A percentile compares a stretch with the other conserved stretches of the same genome.
Conservation (phyloP, 148 eudicot genomes). For the Pouteria glomerata region DNA sequence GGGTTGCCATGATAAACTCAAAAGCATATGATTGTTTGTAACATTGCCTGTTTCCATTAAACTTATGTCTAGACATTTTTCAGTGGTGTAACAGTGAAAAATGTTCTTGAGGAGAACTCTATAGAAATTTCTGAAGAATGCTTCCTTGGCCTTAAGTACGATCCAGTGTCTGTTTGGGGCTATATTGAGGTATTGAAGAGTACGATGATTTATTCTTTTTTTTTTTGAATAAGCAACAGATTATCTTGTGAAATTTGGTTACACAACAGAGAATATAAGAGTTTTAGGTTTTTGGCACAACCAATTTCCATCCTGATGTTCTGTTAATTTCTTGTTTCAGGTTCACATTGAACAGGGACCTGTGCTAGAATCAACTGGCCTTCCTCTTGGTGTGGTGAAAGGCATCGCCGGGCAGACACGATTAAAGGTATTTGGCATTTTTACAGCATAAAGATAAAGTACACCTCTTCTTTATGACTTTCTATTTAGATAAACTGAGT, state of each 20-base stretch:
- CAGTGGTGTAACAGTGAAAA: constrained; percentile 82
- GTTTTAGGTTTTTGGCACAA: neutral
- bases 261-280: neutral
- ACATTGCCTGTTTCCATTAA: constrained; percentile 2
- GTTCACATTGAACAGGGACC: constrained; percentile 99
- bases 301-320: neutral
- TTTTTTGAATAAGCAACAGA: too few relatives aligned
- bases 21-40: constrained; percentile 3
- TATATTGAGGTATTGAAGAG: constrained; percentile 78
- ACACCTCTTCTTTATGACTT: neutral
- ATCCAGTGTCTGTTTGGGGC: constrained; percentile 83
- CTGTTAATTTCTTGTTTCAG: constrained; percentile 31
- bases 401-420: constrained; percentile 99
- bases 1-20: constrained; percentile 40
- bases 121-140: constrained; percentile 56
- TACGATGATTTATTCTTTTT: too few relatives aligned
- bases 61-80: constrained; percentile 21
- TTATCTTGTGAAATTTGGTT: neutral
- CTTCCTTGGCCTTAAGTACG: constrained; percentile 60
- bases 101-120: constrained; percentile 52
- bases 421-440: constrained; percentile 45
- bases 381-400: constrained; percentile 89
- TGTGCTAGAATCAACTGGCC: constrained; percentile 75
- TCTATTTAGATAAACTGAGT: neutral
- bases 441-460: neutral